Conservation (phyloP, 2,329 filamentous ascomycete genomes). For the Cytospora piceae region DNA sequence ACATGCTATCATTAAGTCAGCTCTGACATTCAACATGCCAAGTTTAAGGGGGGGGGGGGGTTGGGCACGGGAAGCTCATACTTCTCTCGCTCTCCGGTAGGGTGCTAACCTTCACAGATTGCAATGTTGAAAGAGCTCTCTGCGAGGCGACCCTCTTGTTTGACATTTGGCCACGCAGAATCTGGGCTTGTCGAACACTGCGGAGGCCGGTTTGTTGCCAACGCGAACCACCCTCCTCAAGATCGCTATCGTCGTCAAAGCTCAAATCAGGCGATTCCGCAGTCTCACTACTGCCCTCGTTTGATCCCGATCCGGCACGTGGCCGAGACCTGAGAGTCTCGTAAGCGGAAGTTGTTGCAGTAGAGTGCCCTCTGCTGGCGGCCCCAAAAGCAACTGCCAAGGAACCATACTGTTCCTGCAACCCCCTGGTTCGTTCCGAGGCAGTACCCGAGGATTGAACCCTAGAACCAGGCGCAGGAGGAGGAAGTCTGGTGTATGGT, state of each 20-base stretch:
- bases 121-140: constrained; percentile 49
- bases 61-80: constrained; percentile 39
- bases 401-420: neutral
- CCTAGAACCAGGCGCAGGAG: constrained; percentile 1
- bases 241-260: constrained; percentile 28
- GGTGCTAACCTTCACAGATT: constrained; percentile 50
- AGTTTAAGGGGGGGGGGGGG: constrained; percentile 10
- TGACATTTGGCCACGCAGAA: constrained; percentile 49
- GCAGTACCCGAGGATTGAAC: neutral
- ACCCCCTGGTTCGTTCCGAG: constrained; percentile 7
- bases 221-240: constrained; percentile 43
- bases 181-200: constrained; percentile 39
- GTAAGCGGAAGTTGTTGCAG: constrained; percentile 4
- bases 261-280: constrained; percentile 12
- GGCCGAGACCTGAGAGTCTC: constrained; percentile 25
- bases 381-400: neutral
- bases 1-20: constrained; percentile 50
- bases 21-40: neutral
- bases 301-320: constrained; percentile 1
- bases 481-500: constrained; percentile 12
- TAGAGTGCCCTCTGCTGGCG: neutral
- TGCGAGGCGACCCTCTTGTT: constrained; percentile 54
- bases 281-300: constrained; percentile 12
- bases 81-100: constrained; percentile 53
- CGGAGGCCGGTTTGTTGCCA: constrained; percentile 15